phyloP scores from a whole-genome alignment of 805 yeast genomes.

The Pichia occidentalis region DNA sequence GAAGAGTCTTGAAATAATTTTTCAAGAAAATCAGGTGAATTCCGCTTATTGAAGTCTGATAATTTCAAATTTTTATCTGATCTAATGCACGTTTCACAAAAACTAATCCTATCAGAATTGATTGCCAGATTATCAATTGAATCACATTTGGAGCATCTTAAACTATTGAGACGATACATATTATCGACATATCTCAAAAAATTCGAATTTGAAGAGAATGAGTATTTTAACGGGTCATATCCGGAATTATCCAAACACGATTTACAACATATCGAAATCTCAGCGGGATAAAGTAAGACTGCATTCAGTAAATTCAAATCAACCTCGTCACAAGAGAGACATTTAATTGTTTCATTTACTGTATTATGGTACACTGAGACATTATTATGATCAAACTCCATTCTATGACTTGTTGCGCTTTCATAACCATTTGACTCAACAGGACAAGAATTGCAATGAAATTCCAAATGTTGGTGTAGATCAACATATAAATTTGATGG shows the following conservation, averaged over 20 bases:
- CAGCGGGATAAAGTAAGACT: not conserved
- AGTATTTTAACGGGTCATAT: constrained; percentile 4
- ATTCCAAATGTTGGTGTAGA: constrained; percentile 3
- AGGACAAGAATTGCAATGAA: constrained; percentile 8
- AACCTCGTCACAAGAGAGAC: constrained; percentile 9
- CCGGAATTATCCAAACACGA: constrained; percentile 3
- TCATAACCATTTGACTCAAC: constrained; percentile 3
- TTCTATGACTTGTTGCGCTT: constrained; percentile 2
- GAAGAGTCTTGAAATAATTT: too few relatives aligned
- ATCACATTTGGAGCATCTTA: constrained; percentile 8
- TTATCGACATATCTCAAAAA: constrained; percentile 8
- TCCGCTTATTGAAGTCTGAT: not conserved
- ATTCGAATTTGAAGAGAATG: constrained; percentile 2
- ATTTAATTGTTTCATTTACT: constrained; percentile 1
- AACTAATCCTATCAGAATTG: not conserved
- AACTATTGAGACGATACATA: constrained; percentile 5
- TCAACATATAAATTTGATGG: constrained; percentile 1
- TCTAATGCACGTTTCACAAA: constrained; percentile 7
- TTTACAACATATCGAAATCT: constrained; percentile 7
- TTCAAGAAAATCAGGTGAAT: too few relatives aligned
- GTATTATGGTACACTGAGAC: constrained; percentile 3
- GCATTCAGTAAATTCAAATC: not conserved
- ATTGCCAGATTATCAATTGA: constrained; percentile 1
- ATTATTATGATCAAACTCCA: constrained; percentile 2
- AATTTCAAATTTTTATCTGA: not conserved